Evolutionary conservation across 441 rosid genomes (phyloP).

Genomic region (Pelargonium myrrhifolium): DNA sequence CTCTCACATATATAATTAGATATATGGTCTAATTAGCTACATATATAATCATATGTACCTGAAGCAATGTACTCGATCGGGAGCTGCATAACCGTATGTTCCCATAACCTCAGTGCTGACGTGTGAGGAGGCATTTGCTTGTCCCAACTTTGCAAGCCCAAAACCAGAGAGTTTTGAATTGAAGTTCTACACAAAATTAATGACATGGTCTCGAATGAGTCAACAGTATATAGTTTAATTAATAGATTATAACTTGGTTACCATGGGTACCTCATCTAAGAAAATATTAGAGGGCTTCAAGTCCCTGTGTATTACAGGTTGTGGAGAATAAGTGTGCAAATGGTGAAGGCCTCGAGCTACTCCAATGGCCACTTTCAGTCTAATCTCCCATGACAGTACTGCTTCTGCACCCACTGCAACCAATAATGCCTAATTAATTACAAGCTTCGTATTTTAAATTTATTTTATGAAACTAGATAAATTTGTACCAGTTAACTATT

Average conservation of each 20-base stretch:
- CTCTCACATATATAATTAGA: no score
- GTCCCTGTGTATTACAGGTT: conserved; percentile 18
- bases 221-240: background rate
- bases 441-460: no score
- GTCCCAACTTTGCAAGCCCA: conserved; percentile 25
- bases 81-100: conserved; percentile 24
- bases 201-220: background rate
- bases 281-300: conserved; percentile 23
- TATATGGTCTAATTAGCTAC: no score
- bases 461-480: no score
- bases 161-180: conserved; percentile 25
- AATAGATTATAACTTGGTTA: background rate
- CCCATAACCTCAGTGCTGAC: conserved; percentile 19
- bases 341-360: conserved; percentile 18
- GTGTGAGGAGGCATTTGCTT: conserved; percentile 14
- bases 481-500: no score
- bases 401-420: conserved; percentile 17
- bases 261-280: conserved; percentile 12
- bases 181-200: background rate
- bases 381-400: conserved; percentile 19
- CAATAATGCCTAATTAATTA: no score
- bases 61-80: conserved; percentile 23
- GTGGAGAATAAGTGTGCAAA: conserved; percentile 17
- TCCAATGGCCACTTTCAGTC: conserved; percentile 20
- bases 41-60: background rate